These are phyloP conservation scores for Argentina anserina DNA, from an alignment of 306 rosid species.

Conservation along the genomic window DNA sequence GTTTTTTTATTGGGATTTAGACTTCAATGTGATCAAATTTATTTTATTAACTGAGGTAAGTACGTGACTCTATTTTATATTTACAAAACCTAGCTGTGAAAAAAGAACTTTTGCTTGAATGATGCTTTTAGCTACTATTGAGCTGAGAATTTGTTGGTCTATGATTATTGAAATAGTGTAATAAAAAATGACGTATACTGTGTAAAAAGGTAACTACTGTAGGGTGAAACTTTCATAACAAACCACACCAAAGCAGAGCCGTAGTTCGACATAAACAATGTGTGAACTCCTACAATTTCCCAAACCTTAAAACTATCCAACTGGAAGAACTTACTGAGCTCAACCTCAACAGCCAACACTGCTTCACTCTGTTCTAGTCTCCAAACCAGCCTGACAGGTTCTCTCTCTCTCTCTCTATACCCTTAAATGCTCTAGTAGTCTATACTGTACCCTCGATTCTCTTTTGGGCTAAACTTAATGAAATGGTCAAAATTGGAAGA, in stretches of 20 bases:
- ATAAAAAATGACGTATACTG: no score
- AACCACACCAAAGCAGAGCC: not conserved
- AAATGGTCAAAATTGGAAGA: not conserved
- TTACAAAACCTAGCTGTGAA: no score
- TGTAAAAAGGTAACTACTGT: no score
- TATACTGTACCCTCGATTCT: not conserved
- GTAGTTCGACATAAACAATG: not conserved
- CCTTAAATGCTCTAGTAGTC: not conserved
- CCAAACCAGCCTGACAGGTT: not conserved
- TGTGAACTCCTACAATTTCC: not conserved
- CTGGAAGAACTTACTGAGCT: not conserved
- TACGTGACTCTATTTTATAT: no score
- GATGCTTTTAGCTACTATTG: no score
- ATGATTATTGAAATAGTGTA: no score
- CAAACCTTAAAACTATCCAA: not conserved
- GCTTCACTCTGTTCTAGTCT: not conserved
- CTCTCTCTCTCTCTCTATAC: not conserved
- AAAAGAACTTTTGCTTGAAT: no score
- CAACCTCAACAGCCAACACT: not conserved
- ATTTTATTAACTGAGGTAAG: no score
- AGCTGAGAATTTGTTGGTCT: no score
- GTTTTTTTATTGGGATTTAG: no score
- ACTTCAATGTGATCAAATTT: no score
- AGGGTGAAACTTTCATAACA: no score
- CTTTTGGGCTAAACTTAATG: not conserved